These are phyloP conservation scores for Candida smagusa DNA, from an alignment of 1,139 yeast species.

Conservation along the genomic window DNA sequence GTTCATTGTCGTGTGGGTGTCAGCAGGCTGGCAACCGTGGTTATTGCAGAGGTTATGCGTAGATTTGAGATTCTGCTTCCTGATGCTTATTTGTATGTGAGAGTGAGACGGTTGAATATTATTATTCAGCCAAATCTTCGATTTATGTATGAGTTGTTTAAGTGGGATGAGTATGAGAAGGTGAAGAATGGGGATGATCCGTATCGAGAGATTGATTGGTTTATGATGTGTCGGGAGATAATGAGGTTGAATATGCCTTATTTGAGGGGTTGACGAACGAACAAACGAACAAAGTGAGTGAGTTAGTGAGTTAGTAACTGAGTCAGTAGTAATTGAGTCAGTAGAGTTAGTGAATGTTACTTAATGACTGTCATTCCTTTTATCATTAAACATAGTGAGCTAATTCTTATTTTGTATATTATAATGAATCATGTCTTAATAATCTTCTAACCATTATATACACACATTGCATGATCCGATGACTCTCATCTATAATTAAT, in stretches of 20 bases:
- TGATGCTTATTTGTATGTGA: constrained; percentile 42
- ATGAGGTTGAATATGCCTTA: constrained; percentile 70
- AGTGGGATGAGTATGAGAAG: constrained; percentile 43
- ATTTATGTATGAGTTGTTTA: constrained; percentile 48
- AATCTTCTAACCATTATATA: too few relatives aligned
- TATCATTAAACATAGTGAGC: too few relatives aligned
- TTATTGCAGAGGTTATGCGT: constrained; percentile 47
- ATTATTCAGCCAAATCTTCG: constrained; percentile 49
- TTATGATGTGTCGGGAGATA: constrained; percentile 81
- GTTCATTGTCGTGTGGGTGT: constrained; percentile 53
- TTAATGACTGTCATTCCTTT: too few relatives aligned
- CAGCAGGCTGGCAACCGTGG: constrained; percentile 48
- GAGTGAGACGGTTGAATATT: constrained; percentile 45
- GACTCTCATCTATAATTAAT: too few relatives aligned
- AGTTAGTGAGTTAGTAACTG: constrained; percentile 1
- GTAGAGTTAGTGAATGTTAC: too few relatives aligned
- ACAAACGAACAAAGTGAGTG: background rate
- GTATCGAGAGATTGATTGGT: constrained; percentile 83
- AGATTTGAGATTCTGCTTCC: constrained; percentile 35
- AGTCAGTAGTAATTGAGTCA: too few relatives aligned
- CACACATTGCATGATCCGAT: too few relatives aligned
- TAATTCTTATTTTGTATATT: too few relatives aligned
- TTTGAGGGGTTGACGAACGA: constrained; percentile 13
- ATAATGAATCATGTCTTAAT: too few relatives aligned
- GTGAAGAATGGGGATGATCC: constrained; percentile 11